These are phyloP conservation scores for Penicillium robsamsonii DNA, from an alignment of 495 filamentous ascomycete genomes.

Conservation along the genomic window DNA sequence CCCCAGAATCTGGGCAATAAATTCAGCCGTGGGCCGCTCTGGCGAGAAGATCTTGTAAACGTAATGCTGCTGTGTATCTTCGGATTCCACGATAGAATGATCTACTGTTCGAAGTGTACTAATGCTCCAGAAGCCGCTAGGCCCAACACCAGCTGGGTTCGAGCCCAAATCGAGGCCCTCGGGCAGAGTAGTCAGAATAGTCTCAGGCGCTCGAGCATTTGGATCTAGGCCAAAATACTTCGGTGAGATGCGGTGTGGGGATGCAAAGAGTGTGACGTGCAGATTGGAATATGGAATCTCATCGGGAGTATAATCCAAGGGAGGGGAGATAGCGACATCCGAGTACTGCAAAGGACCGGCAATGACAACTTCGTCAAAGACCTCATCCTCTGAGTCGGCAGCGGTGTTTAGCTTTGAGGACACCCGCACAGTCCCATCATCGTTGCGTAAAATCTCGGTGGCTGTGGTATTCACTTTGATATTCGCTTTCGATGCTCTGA, in stretches of 20 bases:
- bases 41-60: slow-evolving; percentile 97
- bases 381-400: slow-evolving; percentile 25
- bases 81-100: slow-evolving; percentile 49
- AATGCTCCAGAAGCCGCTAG: slow-evolving; percentile 81
- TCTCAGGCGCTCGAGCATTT: slow-evolving; percentile 56
- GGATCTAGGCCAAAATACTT: slow-evolving; percentile 66
- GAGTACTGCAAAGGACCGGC: slow-evolving; percentile 75
- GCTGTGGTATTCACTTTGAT: slow-evolving; percentile 72
- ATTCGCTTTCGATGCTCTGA: slow-evolving; percentile 58
- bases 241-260: slow-evolving; percentile 65
- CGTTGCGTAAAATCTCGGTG: slow-evolving; percentile 50
- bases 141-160: slow-evolving; percentile 58
- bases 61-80: slow-evolving; percentile 56
- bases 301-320: slow-evolving; percentile 57
- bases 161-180: slow-evolving; percentile 49
- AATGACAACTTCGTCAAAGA: slow-evolving; percentile 79
- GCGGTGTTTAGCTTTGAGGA: slow-evolving; percentile 35
- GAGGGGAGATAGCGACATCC: slow-evolving; percentile 55
- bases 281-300: slow-evolving; percentile 77
- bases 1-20: slow-evolving; percentile 52
- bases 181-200: slow-evolving; percentile 82
- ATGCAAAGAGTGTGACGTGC: slow-evolving; percentile 86
- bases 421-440: slow-evolving; percentile 51
- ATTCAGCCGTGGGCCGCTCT: slow-evolving; percentile 57
- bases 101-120: slow-evolving; percentile 66